Base-by-base conservation (phyloP, 2,329 filamentous ascomycete species). In the Colletotrichum sp. region DNA sequence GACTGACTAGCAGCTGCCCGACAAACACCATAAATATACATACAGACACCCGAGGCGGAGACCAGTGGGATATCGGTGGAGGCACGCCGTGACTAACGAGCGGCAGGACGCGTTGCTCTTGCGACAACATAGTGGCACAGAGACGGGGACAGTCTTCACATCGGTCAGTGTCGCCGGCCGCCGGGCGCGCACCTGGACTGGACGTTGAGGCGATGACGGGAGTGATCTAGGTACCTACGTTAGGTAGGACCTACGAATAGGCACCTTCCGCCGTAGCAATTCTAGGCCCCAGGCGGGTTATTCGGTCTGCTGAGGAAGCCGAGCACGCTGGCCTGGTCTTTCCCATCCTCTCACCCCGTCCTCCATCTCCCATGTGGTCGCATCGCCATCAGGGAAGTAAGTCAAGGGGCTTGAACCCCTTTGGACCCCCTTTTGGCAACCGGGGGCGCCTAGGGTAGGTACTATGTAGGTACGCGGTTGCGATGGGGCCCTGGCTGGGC, bases 31-130 rank as follows among this genome's bases (percentile, higher is more conserved):
- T 13, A 26, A 26, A 16, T 18, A 34, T 8, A 39, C 52, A 69
- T 32, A 59, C 55, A 49, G 10, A 62, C 55, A 62, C 57, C 34
- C 49, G 16, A 34, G 32, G 68, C 72, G 60, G 72, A 52, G 57
- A 65, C 49, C 49, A 21, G 67, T 71, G 68, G 52, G 66, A 49
- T 64, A 65, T 44, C 32, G n/a, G 71, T 71, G 67, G 67, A 71
- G 72, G 72, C 44, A 65, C 32, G 62, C 13, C 13, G 72, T 75
- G 68, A 75, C 62, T 75, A 72, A 63, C 55, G 66, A 71, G 62
- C 62, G 18, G 18, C 39, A 18, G 39, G 72, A 75, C 72, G 72
- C 72, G 72, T 75, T 72, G 72, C 72, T 75, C 72, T 67, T 72
- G 68, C 68, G 68, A 75, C 68, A 39, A 57, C 36, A 49, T 36